Percentiles rank a stretch among this genome's conserved stretches.
phyloP scores from a whole-genome alignment of 441 rosid genomes.

The Geranium incanum region DNA sequence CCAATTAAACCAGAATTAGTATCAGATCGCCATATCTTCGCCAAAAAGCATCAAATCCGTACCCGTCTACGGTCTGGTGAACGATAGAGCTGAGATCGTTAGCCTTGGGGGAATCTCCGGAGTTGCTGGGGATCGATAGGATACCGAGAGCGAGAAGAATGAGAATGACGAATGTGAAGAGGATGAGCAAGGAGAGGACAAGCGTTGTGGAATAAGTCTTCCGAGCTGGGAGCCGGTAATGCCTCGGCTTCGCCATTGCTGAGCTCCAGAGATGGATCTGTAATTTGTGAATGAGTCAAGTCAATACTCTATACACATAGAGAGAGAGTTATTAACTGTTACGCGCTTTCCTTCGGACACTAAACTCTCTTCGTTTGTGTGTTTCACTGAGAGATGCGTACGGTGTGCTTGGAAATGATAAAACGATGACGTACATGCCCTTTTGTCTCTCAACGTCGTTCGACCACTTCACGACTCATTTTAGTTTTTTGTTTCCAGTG shows the following conservation, averaged over 20 bases:
- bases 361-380: no score
- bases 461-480: no score
- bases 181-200: conserved; percentile 19
- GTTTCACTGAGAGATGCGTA: no score
- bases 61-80: conserved; percentile 17
- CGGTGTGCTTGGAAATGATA: no score
- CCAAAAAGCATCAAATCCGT: background rate
- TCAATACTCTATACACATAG: background rate
- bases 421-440: no score
- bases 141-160: conserved; percentile 24
- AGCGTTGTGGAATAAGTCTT: conserved; percentile 20
- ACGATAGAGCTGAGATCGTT: conserved; percentile 20
- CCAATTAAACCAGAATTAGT: no score
- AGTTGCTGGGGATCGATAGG: conserved; percentile 22
- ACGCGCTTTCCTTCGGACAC: no score
- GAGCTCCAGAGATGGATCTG: conserved; percentile 3
- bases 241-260: conserved; percentile 21
- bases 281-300: no score
- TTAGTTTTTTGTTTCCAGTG: no score
- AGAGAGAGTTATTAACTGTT: background rate
- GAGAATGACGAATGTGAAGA: conserved; percentile 23
- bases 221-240: conserved; percentile 22
- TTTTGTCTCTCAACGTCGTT: no score
- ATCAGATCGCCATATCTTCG: background rate
- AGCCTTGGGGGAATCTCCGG: conserved; percentile 13